Base-by-base conservation (phyloP, 495 filamentous ascomycete species). In the Extremus antarcticus region DNA sequence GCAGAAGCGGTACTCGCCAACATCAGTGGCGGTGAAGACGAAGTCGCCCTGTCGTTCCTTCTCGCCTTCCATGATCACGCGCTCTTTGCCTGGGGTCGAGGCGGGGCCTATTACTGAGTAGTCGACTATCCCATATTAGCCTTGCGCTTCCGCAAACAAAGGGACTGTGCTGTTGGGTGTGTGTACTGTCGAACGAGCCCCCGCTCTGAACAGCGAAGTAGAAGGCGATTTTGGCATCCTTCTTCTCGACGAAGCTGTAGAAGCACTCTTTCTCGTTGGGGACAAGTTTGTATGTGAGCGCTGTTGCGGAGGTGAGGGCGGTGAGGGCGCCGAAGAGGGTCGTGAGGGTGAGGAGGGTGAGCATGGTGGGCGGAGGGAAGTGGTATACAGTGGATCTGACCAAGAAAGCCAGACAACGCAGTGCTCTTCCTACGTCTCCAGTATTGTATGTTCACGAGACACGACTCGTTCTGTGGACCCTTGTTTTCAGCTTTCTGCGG, bases 11-110 rank as follows among this genome's bases (percentile, higher is more conserved):
- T 97, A 97, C 64, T 97, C 92, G 47, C 94, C 94, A n/a, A 81
- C 58, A 46, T 94, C 86, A 61, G 86, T 86, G 3, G 92, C 94
- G 1, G 94, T 96, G 68, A 99, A 99, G 32, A 97, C 94, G 62
- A 94, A 96, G 70, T 99, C 94, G 46, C 92, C 92, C 72, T 97
- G 92, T 53, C 92, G 77, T 69, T 99, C 92, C 70, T 94, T 95
- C 58, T 80, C 74, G 48, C 88, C 92, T 56, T 94, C 87, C 63
- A 96, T 70, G 50, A 99, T 85, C 51, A 86, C 71, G 69, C 86
- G 91, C 47, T 85, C 82, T 25, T 58, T 62, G 51, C 48, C 48
- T 1, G 55, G 35, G n/a, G 51, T 40, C 24, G 45, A 51, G 59
- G 80, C 80, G 15, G 94, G 94, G 21, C 88, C 92, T 9, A 78